Percentiles rank a stretch among this genome's conserved stretches.
These are phyloP conservation scores for Metarhizium robertsii DNA, from an alignment of 2,329 filamentous ascomycete genomes.

Conservation along the genomic window DNA sequence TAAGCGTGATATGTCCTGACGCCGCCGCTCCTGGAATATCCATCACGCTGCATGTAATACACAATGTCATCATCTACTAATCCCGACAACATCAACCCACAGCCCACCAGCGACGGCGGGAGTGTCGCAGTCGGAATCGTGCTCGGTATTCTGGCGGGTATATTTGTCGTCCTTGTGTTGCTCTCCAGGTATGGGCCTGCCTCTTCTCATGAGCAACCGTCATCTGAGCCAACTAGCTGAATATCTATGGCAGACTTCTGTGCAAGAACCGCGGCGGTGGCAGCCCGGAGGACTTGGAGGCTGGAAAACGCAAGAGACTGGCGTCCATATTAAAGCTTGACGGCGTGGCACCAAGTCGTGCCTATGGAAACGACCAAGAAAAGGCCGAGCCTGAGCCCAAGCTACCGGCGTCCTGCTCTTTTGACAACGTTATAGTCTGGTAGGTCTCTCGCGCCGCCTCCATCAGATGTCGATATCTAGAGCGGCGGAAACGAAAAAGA, in stretches of 20 bases:
- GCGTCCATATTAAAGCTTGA: background rate
- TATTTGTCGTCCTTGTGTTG: background rate
- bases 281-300: background rate
- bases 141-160: background rate
- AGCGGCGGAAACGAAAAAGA: background rate
- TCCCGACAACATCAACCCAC: background rate
- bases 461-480: too few relatives aligned
- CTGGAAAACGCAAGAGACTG: background rate
- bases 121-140: background rate
- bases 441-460: background rate
- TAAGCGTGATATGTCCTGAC: background rate
- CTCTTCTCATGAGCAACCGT: background rate
- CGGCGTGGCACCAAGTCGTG: background rate
- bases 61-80: background rate
- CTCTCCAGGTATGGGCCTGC: background rate
- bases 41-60: background rate
- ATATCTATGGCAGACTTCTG: background rate
- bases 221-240: background rate
- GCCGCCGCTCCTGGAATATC: background rate
- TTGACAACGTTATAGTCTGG: background rate
- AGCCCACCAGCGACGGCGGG: background rate
- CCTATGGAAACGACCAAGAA: background rate
- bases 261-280: background rate
- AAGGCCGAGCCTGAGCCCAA: background rate
- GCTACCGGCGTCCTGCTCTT: background rate